These are phyloP conservation scores for Penicillium odoratum DNA, from an alignment of 495 filamentous ascomycete genomes.

Conservation along the genomic window DNA sequence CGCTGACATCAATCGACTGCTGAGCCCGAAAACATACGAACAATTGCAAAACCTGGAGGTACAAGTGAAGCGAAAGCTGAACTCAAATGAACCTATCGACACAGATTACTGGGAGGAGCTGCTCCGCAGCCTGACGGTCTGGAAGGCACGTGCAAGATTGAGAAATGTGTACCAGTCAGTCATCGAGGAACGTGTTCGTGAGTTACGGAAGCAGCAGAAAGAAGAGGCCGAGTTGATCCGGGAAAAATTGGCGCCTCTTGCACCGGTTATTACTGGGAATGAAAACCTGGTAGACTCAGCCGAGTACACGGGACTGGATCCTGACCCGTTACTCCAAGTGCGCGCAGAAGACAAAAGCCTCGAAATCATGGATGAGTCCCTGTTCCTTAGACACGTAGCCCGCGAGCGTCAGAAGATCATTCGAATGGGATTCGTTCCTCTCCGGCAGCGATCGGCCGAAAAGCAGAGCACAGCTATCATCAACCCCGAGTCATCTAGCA, in stretches of 20 bases:
- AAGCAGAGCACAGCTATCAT: conserved; percentile 42
- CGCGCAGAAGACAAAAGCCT: conserved; percentile 66
- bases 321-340: conserved; percentile 69
- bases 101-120: conserved; percentile 97
- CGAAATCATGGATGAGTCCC: conserved; percentile 61
- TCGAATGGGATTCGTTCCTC: conserved; percentile 69
- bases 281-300: conserved; percentile 11
- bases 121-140: conserved; percentile 77
- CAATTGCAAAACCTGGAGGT: conserved; percentile 81
- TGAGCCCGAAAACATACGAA: conserved; percentile 83
- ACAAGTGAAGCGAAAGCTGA: conserved; percentile 80
- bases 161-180: conserved; percentile 78
- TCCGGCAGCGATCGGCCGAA: conserved; percentile 53
- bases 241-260: conserved; percentile 53
- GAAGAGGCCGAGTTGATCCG: conserved; percentile 66
- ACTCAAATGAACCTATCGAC: conserved; percentile 89
- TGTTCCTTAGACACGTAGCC: conserved; percentile 59
- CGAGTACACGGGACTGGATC: conserved; percentile 55
- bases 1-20: conserved; percentile 80
- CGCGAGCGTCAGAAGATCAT: conserved; percentile 63
- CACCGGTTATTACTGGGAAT: conserved; percentile 24
- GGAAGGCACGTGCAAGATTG: conserved; percentile 88
- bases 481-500: conserved; percentile 30
- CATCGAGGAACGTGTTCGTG: conserved; percentile 68
- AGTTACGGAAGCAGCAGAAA: conserved; percentile 65